A percentile compares a stretch with the other conserved stretches of the same genome.
phyloP scores from a whole-genome alignment of 768 basidiomycete genomes.

The Chiua virens region DNA sequence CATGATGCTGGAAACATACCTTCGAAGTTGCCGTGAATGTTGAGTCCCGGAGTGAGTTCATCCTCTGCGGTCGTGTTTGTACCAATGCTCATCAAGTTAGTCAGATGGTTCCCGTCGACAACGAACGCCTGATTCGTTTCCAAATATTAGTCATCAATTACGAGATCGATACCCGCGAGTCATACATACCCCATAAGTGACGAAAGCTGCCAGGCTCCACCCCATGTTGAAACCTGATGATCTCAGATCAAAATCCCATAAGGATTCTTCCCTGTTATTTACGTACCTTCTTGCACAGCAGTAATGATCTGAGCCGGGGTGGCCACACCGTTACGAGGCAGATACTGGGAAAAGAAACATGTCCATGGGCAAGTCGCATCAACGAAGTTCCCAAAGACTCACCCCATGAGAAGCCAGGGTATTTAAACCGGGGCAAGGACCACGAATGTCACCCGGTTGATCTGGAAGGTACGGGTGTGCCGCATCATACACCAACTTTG shows the following conservation, averaged over 20 bases:
- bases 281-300: slow-evolving; percentile 22
- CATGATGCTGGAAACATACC: slow-evolving; percentile 3
- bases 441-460: slow-evolving; percentile 24
- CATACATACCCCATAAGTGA: slow-evolving; percentile 20
- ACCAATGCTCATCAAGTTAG: slow-evolving; percentile 27
- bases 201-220: slow-evolving; percentile 16
- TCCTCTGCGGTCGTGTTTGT: slow-evolving; percentile 16
- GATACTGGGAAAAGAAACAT: slow-evolving; percentile 7
- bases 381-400: slow-evolving; percentile 3
- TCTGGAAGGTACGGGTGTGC: slow-evolving; percentile 15
- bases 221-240: slow-evolving; percentile 28
- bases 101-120: slow-evolving; percentile 27
- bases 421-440: slow-evolving; percentile 27
- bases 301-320: slow-evolving; percentile 24
- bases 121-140: slow-evolving; percentile 18
- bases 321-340: slow-evolving; percentile 19
- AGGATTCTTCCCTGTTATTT: neutral
- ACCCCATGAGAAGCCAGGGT: slow-evolving; percentile 29
- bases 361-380: neutral
- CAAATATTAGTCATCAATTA: neutral
- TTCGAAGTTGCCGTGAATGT: slow-evolving; percentile 23
- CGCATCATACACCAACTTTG: slow-evolving; percentile 22
- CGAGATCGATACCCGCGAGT: neutral
- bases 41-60: slow-evolving; percentile 18
- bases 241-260: neutral